Base-by-base conservation (phyloP, 129 eudicot species). In the Glebionis coronaria region DNA sequence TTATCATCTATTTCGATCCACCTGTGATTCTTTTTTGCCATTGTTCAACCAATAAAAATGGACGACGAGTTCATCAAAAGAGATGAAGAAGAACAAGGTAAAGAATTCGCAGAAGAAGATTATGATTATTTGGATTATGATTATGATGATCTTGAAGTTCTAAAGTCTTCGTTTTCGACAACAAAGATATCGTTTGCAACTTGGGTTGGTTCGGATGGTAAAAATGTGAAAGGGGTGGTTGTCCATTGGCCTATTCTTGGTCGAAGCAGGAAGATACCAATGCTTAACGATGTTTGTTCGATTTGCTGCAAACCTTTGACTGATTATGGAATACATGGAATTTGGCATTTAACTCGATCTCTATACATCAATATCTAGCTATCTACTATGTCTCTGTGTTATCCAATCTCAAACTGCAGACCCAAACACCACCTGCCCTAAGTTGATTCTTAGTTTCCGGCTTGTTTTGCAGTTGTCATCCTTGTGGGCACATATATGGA, bases 401-500 rank as follows among this genome's bases (percentile, higher is more conserved):
- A 3, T 27, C 29, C 52, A 46, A 14, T n/a, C 12, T 46, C 12
- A 8, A 1, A 45, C 10, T 3, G 4, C 35, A 28, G 4, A 4
- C 35, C 4, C 4, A 28, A 5, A 28, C 35, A 28, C 4, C n/a
- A n/a, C n/a, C n/a, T n/a, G n/a, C n/a, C n/a, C n/a, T n/a, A n/a
- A n/a, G n/a, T n/a, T n/a, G n/a, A 4, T 3, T 3, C 13, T 12
- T 46, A 46, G 52, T 46, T 46, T 46, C 12, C 15, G 10, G 10
- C 12, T 46, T 46, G 52, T 46, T 46, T 46, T 46, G 52, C n/a
- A 46, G 52, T 46, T 46, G 15, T 46, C n/a, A n/a, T 46, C 52
- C 52, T 46, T 46, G 52, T 46, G 52, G 52, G 52, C 52, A 46
- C 52, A 46, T 46, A 46, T 46, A 46, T 46, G 52, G 52, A 46